Evolutionary conservation across 495 filamentous ascomycete species (phyloP), one percentile per base, ranked within the genome.

Genomic region (Bacidia rubella): DNA sequence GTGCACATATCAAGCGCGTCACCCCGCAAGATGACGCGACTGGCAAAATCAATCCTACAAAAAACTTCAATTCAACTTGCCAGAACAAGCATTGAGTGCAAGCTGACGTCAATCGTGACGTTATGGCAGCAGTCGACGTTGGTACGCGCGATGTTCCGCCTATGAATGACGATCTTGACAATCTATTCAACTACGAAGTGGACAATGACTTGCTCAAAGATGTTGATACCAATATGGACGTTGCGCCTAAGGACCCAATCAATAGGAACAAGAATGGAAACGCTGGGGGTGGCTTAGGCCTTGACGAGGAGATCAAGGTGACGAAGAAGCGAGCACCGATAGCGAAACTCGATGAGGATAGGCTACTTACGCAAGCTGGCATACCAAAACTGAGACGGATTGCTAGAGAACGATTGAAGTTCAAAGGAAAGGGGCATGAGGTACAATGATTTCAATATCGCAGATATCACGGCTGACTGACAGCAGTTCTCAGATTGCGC

Each of bases 341-440:
- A 49, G 83, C 89, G 0, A 99, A 95, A 65, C 67, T 99, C 42
- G 93, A 98, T 62, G 88, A 94, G 57, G 63, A 7, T 54, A 87
- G 86, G 55, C 72, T 97, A 2, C 73, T 96, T 3, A 89, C 86
- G 11, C 75, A 81, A 44, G 71, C 78, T 20, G 92, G 92, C 4
- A 87, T 97, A 47, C 86, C 87, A 3, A 90, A 85, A 59, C 68
- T 99, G 25, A 77, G 85, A 44, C 74, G 73, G 47, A 79, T 78
- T 60, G 79, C 85, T 2, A 83, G 78, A 47, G 76, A 79, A 49
- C 77, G 78, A 11, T 67, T 98, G 22, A 86, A 74, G 57, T 81
- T 95, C 54, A 92, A 86, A 63, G 92, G 92, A 25, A 97, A 94
- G 70, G 90, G 89, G 7, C 85, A 96, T 62, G 92, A 96, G 74